A percentile compares a stretch with the other conserved stretches of the same genome.
These are phyloP conservation scores for Suillus hirtellus DNA, from an alignment of 768 basidiomycete species.

Conservation along the genomic window DNA sequence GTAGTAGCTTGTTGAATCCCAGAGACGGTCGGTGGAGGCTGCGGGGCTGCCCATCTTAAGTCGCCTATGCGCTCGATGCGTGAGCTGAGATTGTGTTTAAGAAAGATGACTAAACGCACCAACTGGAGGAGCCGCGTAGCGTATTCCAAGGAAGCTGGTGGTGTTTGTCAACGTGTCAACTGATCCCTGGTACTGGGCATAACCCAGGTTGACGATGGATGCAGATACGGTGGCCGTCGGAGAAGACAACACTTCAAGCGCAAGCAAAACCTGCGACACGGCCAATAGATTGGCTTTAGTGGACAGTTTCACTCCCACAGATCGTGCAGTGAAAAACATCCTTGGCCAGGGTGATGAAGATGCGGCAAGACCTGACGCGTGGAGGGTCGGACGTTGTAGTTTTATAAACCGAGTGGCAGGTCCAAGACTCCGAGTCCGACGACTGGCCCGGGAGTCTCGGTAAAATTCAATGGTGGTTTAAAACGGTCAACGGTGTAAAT, in stretches of 20 bases:
- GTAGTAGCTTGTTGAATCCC: constrained; percentile 29
- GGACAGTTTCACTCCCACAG: neutral
- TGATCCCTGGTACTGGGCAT: constrained; percentile 28
- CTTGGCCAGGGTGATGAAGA: neutral
- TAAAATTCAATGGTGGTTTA: too few species aligned
- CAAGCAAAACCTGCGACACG: constrained; percentile 12
- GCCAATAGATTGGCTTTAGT: neutral
- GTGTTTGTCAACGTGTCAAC: constrained; percentile 19
- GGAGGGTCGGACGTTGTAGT: neutral
- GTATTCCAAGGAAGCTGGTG: constrained; percentile 31
- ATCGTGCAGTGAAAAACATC: neutral
- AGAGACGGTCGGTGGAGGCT: constrained; percentile 20
- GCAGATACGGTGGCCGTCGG: neutral
- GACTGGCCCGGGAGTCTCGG: too few species aligned
- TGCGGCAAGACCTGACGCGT: too few species aligned
- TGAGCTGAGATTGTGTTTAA: neutral
- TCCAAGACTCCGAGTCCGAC: too few species aligned
- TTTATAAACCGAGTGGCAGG: neutral
- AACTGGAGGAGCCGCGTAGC: constrained; percentile 27
- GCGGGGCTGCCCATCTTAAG: constrained; percentile 32
- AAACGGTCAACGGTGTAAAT: too few species aligned
- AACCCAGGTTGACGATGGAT: constrained; percentile 27
- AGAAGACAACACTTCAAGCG: constrained; percentile 10
- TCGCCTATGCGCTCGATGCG: constrained; percentile 16
- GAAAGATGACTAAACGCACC: constrained; percentile 15